Evolutionary conservation across 139 green algal species (phyloP).

Genomic region (Microglena sp.): DNA sequence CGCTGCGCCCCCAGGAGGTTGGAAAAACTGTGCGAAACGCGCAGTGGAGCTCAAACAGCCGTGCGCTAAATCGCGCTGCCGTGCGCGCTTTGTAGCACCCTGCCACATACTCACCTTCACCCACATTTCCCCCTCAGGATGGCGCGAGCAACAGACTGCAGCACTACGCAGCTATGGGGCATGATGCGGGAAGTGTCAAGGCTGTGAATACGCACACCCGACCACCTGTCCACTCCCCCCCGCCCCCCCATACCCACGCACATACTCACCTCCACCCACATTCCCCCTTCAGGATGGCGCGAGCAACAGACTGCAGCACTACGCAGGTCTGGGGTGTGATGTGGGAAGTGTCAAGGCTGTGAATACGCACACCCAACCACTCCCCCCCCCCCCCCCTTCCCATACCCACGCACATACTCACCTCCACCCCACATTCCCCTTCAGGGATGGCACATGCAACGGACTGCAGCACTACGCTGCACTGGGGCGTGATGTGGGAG

Average conservation of each 20-base stretch:
- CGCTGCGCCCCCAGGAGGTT: too few relatives aligned
- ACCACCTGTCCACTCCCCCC: neutral
- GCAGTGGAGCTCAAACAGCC: too few relatives aligned
- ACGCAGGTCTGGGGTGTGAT: too few relatives aligned
- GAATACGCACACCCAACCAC: too few relatives aligned
- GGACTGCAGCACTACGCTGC: conserved; percentile 97
- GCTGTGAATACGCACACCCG: too few relatives aligned
- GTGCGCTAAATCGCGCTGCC: too few relatives aligned
- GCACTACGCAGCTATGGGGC: too few relatives aligned
- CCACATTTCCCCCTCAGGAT: neutral
- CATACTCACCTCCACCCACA: neutral
- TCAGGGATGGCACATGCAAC: conserved; percentile 91
- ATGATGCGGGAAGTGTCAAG: too few relatives aligned
- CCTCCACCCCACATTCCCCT: neutral
- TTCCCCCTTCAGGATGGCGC: neutral
- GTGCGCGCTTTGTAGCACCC: neutral
- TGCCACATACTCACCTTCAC: neutral
- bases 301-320: neutral
- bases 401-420: neutral
- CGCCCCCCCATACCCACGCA: neutral
- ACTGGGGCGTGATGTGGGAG: conserved; percentile 65
- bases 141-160: neutral
- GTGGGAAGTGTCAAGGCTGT: too few relatives aligned
- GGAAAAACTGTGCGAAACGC: too few relatives aligned
- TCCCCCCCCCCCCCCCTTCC: too few relatives aligned